These are phyloP conservation scores for Heritiera littoralis DNA, from an alignment of 345 rosid species.

Conservation along the genomic window DNA sequence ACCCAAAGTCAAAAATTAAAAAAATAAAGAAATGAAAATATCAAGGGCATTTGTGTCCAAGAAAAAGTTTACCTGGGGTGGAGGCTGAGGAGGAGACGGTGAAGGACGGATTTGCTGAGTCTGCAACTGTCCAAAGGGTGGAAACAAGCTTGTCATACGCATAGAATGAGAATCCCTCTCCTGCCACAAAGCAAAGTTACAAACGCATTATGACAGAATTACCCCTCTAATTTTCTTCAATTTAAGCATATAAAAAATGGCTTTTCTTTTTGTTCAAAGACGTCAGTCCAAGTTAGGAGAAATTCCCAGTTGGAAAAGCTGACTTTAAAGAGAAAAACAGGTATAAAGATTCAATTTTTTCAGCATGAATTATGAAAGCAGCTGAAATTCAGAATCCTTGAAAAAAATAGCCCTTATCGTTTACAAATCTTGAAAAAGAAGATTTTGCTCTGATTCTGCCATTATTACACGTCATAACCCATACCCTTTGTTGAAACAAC, in stretches of 20 bases:
- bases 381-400: slow-evolving; percentile 2
- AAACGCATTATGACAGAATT: slow-evolving; percentile 20
- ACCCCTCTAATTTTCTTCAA: slow-evolving; percentile 7
- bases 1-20: background rate
- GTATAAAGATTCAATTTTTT: background rate
- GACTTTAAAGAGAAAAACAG: background rate
- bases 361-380: background rate
- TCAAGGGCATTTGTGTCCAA: slow-evolving; percentile 11
- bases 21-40: background rate
- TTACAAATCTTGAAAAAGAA: background rate
- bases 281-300: background rate
- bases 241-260: background rate
- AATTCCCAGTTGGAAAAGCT: background rate
- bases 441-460: background rate
- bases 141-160: slow-evolving; percentile 60
- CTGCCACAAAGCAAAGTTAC: slow-evolving; percentile 32
- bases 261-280: background rate
- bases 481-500: background rate
- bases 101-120: slow-evolving; percentile 43
- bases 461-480: background rate
- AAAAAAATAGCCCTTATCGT: background rate
- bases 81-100: slow-evolving; percentile 42
- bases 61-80: slow-evolving; percentile 38
- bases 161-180: slow-evolving; percentile 63
- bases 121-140: slow-evolving; percentile 63